Percentiles rank a stretch among this genome's conserved stretches.
These are phyloP conservation scores for Bertia moriformis DNA, from an alignment of 2,329 filamentous ascomycete species.

Conservation along the genomic window DNA sequence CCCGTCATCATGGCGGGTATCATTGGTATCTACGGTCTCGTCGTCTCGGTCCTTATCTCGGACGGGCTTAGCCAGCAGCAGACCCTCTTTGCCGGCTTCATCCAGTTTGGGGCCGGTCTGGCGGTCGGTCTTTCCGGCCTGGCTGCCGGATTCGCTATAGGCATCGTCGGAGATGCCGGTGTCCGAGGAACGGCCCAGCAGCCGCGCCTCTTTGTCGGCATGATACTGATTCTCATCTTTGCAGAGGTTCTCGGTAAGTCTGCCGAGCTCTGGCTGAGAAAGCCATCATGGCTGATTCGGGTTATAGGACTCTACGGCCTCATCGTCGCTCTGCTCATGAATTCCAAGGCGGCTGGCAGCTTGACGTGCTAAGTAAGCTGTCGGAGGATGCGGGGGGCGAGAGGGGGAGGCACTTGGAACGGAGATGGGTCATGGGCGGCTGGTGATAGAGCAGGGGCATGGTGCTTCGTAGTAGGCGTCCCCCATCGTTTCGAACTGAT, in stretches of 20 bases:
- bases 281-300: too few species aligned
- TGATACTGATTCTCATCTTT: slow-evolving; percentile 77
- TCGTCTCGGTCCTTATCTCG: slow-evolving; percentile 77
- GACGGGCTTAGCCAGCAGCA: slow-evolving; percentile 60
- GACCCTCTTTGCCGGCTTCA: slow-evolving; percentile 69
- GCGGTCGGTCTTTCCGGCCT: slow-evolving; percentile 70
- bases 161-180: slow-evolving; percentile 79
- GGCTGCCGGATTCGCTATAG: slow-evolving; percentile 74
- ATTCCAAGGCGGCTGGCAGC: slow-evolving; percentile 37
- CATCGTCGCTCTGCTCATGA: slow-evolving; percentile 61
- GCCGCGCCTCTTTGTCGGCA: slow-evolving; percentile 58
- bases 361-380: slow-evolving; percentile 25
- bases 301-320: slow-evolving; percentile 49
- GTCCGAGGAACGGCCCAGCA: slow-evolving; percentile 68
- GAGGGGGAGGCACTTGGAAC: not conserved
- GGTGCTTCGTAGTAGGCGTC: too few species aligned
- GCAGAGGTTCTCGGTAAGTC: slow-evolving; percentile 57
- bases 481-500: too few species aligned
- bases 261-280: slow-evolving; percentile 30
- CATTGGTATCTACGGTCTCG: slow-evolving; percentile 94
- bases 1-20: slow-evolving; percentile 99
- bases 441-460: too few species aligned
- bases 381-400: too few species aligned
- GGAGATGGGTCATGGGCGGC: too few species aligned
- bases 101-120: slow-evolving; percentile 73